Conservation (phyloP, 2,329 filamentous ascomycete species). For the Tolypocladium sp. region DNA sequence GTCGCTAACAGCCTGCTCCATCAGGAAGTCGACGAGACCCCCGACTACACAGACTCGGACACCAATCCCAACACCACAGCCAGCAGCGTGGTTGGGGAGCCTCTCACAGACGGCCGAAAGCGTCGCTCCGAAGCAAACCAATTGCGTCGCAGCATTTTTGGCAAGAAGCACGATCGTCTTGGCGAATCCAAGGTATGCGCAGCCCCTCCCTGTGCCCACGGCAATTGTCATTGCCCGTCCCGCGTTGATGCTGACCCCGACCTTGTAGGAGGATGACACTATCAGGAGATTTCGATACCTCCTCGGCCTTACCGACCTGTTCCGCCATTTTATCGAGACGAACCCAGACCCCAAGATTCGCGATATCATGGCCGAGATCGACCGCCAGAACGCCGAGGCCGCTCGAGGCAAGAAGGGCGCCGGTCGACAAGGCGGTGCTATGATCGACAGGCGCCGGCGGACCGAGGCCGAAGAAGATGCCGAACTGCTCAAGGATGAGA, state of each 20-base stretch:
- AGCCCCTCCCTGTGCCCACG: constrained; percentile 4
- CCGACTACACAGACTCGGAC: constrained; percentile 58
- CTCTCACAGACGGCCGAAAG: constrained; percentile 66
- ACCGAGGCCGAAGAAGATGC: constrained; percentile 98
- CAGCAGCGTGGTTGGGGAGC: constrained; percentile 79
- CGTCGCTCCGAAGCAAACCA: constrained; percentile 80
- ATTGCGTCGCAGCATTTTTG: constrained; percentile 83
- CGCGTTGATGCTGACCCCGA: background rate
- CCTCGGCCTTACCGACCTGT: constrained; percentile 88
- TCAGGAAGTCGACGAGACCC: constrained; percentile 55
- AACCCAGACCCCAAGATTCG: constrained; percentile 94
- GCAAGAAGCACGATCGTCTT: constrained; percentile 86
- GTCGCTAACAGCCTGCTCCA: background rate
- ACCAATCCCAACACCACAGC: constrained; percentile 62
- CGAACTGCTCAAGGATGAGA: constrained; percentile 78
- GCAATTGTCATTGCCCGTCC: background rate
- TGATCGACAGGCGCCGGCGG: constrained; percentile 67
- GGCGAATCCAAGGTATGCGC: constrained; percentile 77
- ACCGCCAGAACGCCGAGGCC: constrained; percentile 78
- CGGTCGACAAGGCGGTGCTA: constrained; percentile 75
- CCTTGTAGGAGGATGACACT: constrained; percentile 78
- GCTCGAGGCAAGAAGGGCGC: constrained; percentile 63
- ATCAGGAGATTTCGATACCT: constrained; percentile 92
- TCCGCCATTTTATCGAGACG: constrained; percentile 97
- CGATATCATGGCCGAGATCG: constrained; percentile 88